These are phyloP conservation scores for Neurospora sp. DNA, from an alignment of 495 filamentous ascomycete genomes.

Conservation along the genomic window DNA sequence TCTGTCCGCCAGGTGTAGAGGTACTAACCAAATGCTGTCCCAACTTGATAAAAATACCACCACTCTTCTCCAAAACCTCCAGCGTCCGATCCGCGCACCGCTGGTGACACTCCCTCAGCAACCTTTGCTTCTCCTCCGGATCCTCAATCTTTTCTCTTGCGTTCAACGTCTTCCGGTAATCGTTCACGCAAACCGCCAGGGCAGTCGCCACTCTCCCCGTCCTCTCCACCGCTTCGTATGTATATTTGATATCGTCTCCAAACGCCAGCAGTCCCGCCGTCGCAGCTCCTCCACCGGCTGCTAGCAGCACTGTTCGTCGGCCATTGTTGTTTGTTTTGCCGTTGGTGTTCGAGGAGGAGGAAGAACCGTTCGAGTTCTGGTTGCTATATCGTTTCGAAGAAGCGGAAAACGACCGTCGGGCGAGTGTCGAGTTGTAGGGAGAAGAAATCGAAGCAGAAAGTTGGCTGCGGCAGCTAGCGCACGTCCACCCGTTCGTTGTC, in stretches of 20 bases:
- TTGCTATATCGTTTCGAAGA: not conserved
- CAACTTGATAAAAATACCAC: constrained; percentile 96
- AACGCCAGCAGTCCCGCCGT: constrained; percentile 54
- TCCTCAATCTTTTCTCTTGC: constrained; percentile 43
- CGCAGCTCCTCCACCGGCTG: constrained; percentile 38
- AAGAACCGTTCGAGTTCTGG: constrained; percentile 18
- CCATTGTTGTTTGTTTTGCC: constrained; percentile 2
- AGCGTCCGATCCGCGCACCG: constrained; percentile 81
- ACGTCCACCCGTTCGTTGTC: constrained; percentile 23
- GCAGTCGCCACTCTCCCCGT: constrained; percentile 70
- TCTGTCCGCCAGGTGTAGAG: not conserved
- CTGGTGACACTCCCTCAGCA: constrained; percentile 81
- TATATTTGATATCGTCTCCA: constrained; percentile 62
- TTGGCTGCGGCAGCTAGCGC: constrained; percentile 33
- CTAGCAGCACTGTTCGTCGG: constrained; percentile 15
- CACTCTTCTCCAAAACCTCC: constrained; percentile 81
- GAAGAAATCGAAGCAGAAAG: not conserved
- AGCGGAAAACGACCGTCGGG: constrained; percentile 16
- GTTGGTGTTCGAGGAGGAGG: constrained; percentile 1
- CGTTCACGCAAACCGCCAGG: constrained; percentile 75
- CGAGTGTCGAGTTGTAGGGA: constrained; percentile 6
- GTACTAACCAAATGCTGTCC: constrained; percentile 72
- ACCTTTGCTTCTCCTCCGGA: constrained; percentile 48
- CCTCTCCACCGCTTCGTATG: constrained; percentile 62
- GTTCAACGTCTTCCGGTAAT: constrained; percentile 81